A percentile compares a stretch with the other conserved stretches of the same genome.
Evolutionary conservation across 148 eudicot species (phyloP).

Genomic region (Camellia granthamiana): DNA sequence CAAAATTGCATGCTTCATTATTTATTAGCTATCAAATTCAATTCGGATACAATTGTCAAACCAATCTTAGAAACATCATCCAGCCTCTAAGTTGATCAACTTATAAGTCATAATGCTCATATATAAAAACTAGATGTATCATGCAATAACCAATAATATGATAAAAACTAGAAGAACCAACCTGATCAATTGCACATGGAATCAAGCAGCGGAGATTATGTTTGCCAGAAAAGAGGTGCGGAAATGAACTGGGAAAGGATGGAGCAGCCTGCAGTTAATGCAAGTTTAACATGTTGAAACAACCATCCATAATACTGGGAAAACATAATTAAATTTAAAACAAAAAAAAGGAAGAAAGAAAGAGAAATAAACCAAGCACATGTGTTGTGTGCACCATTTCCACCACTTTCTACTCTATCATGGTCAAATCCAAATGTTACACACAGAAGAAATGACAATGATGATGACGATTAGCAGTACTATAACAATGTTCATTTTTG

Average conservation of each 20-base stretch:
- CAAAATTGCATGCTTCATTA: neutral
- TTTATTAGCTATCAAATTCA: too few species aligned
- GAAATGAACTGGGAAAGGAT: slow-evolving; percentile 91
- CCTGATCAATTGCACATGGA: slow-evolving; percentile 99
- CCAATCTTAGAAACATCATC: slow-evolving; percentile 5
- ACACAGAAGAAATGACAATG: neutral
- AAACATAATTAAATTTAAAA: neutral
- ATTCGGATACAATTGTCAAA: neutral
- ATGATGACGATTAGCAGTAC: neutral
- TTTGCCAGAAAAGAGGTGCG: slow-evolving; percentile 74
- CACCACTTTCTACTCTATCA: neutral
- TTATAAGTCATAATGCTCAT: neutral
- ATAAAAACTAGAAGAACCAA: slow-evolving; percentile 23
- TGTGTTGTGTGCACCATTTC: neutral
- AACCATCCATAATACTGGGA: neutral
- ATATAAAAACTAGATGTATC: neutral
- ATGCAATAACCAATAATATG: neutral
- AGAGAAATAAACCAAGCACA: neutral
- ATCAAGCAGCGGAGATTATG: slow-evolving; percentile 86
- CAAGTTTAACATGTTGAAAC: slow-evolving; percentile 5
- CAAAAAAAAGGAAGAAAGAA: neutral
- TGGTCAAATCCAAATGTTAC: neutral
- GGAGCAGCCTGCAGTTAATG: slow-evolving; percentile 81
- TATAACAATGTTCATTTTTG: too few species aligned
- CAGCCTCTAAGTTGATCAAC: neutral